phyloP scores from a whole-genome alignment of 768 basidiomycete genomes.

The Mycena metata region DNA sequence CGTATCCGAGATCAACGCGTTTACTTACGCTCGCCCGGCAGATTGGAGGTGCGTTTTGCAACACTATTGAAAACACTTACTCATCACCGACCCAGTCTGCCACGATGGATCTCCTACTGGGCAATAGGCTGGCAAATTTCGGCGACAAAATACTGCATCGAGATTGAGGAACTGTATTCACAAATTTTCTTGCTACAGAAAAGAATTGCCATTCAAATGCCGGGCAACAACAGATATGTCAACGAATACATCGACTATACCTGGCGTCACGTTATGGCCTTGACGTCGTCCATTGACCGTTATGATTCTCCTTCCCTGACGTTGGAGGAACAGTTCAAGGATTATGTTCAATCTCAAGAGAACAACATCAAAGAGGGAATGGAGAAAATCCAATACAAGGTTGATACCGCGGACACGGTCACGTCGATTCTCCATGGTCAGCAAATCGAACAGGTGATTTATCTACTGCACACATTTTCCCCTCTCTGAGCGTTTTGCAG shows the following conservation, averaged over 20 bases:
- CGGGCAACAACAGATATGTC: slow-evolving; percentile 37
- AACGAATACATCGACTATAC: slow-evolving; percentile 4
- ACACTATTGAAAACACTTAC: too few species aligned
- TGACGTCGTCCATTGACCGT: slow-evolving; percentile 4
- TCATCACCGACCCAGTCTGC: not conserved
- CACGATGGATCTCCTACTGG: slow-evolving; percentile 31
- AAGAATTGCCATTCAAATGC: slow-evolving; percentile 7
- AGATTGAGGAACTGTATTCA: slow-evolving; percentile 31
- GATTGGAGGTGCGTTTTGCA: slow-evolving; percentile 22
- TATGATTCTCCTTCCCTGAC: not conserved
- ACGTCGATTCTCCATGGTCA: not conserved
- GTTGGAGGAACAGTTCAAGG: slow-evolving; percentile 1
- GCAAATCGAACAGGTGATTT: slow-evolving; percentile 9
- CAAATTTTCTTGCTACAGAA: slow-evolving; percentile 19
- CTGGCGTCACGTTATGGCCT: not conserved
- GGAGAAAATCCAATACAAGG: slow-evolving; percentile 6
- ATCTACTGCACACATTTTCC: too few species aligned
- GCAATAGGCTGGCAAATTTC: slow-evolving; percentile 34
- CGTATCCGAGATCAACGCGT: slow-evolving; percentile 24
- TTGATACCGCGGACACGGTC: not conserved
- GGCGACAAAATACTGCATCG: slow-evolving; percentile 26
- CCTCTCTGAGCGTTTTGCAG: slow-evolving; percentile 3
- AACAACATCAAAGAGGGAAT: not conserved
- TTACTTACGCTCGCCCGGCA: slow-evolving; percentile 17
- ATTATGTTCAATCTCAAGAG: not conserved